Conservation (phyloP, 1,139 yeast genomes). For the Arxiozyma slooffiae region DNA sequence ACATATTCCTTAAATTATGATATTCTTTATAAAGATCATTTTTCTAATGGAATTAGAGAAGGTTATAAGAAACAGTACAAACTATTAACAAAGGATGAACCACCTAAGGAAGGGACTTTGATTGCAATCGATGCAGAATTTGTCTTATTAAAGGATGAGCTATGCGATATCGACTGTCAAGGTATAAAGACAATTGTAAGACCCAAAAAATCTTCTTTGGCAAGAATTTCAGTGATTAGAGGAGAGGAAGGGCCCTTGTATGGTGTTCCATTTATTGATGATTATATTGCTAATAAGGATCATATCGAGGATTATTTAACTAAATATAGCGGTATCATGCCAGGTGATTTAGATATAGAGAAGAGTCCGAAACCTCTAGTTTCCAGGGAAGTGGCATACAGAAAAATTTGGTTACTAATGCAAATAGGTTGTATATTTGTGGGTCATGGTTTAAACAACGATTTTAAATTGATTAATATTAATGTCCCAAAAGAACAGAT, state of each 20-base stretch:
- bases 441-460: constrained; percentile 89
- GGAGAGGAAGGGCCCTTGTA: constrained; percentile 57
- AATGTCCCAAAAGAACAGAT: constrained; percentile 80
- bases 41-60: constrained; percentile 60
- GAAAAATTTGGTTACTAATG: constrained; percentile 78
- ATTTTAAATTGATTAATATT: constrained; percentile 85
- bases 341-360: constrained; percentile 75
- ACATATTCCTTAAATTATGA: constrained; percentile 43
- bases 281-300: constrained; percentile 68
- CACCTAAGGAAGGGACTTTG: constrained; percentile 63
- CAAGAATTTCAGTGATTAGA: constrained; percentile 79
- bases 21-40: constrained; percentile 65
- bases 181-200: constrained; percentile 61
- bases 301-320: constrained; percentile 80
- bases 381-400: constrained; percentile 71
- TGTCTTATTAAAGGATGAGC: constrained; percentile 72
- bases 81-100: constrained; percentile 54
- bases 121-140: constrained; percentile 97
- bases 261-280: constrained; percentile 86
- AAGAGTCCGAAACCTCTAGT: constrained; percentile 64
- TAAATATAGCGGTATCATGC: constrained; percentile 82
- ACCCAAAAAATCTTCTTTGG: constrained; percentile 71
- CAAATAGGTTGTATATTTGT: constrained; percentile 87
- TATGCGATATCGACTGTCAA: constrained; percentile 61
- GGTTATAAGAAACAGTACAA: constrained; percentile 53